Base-by-base conservation (phyloP, 805 yeast genomes). In the Ogataea zsoltii region DNA sequence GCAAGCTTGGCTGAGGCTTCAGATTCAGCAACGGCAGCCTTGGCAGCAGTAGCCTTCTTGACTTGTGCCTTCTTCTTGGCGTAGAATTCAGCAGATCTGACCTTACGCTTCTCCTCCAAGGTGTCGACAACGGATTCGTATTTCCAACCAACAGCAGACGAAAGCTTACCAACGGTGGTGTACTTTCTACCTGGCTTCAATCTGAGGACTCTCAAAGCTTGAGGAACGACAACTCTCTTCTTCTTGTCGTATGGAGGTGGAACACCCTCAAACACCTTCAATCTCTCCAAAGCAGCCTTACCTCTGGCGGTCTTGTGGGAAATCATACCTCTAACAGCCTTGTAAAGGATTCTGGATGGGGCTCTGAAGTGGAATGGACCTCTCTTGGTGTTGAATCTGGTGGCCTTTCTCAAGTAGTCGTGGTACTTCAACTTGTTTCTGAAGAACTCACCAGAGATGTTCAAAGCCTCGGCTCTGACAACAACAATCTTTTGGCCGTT, bases 301-400 rank as follows among this genome's bases (percentile, higher is more conserved):
- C 99, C 99, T 80, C 98, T 94, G 67, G 98, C 94, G 65, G 99
- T 94, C 90, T 94, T 94, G 91, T 94, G 98, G 74, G 97, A 80
- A 69, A 94, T 80, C 99, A 94, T 94, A 80, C 99, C 99, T 75
- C 96, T 88, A 74, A 94, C 77, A 70, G 99, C 97, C 87, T 94
- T 94, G 95, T 91, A 91, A 79, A 94, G 90, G 79, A 94, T 92
- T 81, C 98, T 90, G 58, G 98, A 91, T 76, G 99, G 99, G 58
- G 99, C 99, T 80, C 98, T 94, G 96, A 94, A 94, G 77, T 94
- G 99, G 97, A 92, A 94, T 71, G 98, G 98, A 82, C 99, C 99
- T 76, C 90, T 86, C 70, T 82, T 85, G 82, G 90, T 90, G 96
- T 94, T 94, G 91, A 76, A 94, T 80, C 96, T 87, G 72, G 99